Evolutionary conservation across 257 asterid species (phyloP), one percentile per base, ranked within the genome.

Genomic region (Haberlea rhodopensis): DNA sequence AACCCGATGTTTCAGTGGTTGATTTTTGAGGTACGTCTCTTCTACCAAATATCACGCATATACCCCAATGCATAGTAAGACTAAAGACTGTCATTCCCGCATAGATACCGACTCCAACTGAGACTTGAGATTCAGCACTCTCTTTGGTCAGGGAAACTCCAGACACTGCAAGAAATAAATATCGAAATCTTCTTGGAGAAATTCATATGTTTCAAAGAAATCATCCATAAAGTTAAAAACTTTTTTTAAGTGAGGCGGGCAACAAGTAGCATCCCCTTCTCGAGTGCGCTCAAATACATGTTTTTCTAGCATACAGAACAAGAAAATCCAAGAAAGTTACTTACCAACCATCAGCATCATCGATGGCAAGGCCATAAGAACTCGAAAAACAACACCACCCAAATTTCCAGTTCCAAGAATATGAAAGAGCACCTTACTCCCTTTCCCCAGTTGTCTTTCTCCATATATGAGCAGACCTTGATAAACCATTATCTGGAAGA

Each of bases 361-460:
- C 18, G 85, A 77, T 0, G 95, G 95, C 7, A 86, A 66, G 0
- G 80, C 80, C 79, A 76, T 75, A 26, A 86, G 77, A 51, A 86
- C 72, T 8, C 87, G 84, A 57, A 86, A 84, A 22, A 86, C 45
- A 45, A 79, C 69, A 15, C 86, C 88, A 0, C 88, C 95, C 40
- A 84, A 49, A 20, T 74, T 78, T 2, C 83, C 79, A 0, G 74
- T 75, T 8, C 90, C 88, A 3, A 71, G 61, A 18, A 84, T 68
- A 3, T 66, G 32, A 46, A 86, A 80, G 4, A 86, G 59, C 24
- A 74, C 77, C 23, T 74, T 72, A 46, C 88, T 84, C 49, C 90
- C 88, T 11, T 65, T 53, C 8, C 66, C 76, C 0, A 84, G 77
- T 23, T 75, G 68, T 6, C 63, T 69, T 31, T 76, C 88, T 52